Conservation (phyloP, 148 eudicot genomes). For the Rhododendron kiyosumense region DNA sequence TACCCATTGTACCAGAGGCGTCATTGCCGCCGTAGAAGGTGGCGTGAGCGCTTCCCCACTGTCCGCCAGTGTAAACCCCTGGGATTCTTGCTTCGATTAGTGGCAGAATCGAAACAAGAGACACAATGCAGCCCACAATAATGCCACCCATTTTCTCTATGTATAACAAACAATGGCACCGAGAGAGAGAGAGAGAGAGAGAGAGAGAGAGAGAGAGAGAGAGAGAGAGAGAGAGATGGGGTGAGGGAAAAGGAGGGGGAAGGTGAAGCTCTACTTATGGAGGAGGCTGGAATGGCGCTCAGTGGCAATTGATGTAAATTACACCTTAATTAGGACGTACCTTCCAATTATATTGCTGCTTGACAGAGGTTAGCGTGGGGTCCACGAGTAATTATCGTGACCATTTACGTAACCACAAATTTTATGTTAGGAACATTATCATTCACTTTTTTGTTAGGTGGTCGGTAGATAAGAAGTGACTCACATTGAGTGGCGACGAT, state of each 20-base stretch:
- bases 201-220: background rate
- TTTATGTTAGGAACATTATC: no score
- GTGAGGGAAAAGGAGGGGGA: constrained; percentile 27
- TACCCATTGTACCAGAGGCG: constrained; percentile 77
- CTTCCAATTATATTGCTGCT: background rate
- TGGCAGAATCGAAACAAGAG: constrained; percentile 16
- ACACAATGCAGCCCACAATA: constrained; percentile 10
- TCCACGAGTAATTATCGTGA: background rate
- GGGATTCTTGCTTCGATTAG: constrained; percentile 38
- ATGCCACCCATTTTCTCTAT: constrained; percentile 3
- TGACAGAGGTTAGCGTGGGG: background rate
- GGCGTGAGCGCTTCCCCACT: constrained; percentile 60
- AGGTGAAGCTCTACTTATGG: constrained; percentile 43
- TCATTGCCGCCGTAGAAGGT: constrained; percentile 69
- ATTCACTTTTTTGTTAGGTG: background rate
- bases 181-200: background rate
- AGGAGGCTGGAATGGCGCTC: constrained; percentile 5
- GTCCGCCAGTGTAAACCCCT: constrained; percentile 42
- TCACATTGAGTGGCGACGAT: background rate
- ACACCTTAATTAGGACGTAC: background rate
- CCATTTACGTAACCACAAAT: no score
- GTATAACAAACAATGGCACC: background rate
- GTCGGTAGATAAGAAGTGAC: background rate
- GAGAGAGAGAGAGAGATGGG: background rate
- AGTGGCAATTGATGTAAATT: constrained; percentile 13